Base-by-base conservation (phyloP, 345 rosid species). In the Salix suchowensis region DNA sequence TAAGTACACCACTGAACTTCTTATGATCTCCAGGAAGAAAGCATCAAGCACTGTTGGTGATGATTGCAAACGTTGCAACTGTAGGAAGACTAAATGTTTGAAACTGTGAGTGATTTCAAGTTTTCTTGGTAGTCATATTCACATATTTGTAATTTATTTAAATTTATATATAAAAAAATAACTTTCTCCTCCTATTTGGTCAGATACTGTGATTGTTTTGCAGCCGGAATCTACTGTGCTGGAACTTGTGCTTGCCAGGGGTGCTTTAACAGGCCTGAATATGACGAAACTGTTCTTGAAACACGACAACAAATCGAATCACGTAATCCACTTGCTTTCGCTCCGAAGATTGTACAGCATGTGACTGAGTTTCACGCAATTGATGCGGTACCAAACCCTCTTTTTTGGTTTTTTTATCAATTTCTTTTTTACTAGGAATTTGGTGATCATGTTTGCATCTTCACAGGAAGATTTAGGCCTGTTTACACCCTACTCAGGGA, bases 191-290 rank as follows among this genome's bases (percentile, higher is more conserved):
- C 10, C 19, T 65, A 77, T 70, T 61, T 77, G 67, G 16, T 64
- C 90, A 91, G 94, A 71, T 91, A 88, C 55, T 91, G 91, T 76
- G 94, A 89, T 79, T 91, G 92, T 81, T 89, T 91, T 83, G 90
- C 89, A 65, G 89, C 90, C 3, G 90, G 91, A 74, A 75, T 87
- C 66, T 91, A 85, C 69, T 89, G 90, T 75, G 80, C 81, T 16
- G 92, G 80, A 26, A 77, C 86, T 67, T 89, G 92, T 87, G 73
- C 91, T 11, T 91, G 92, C 79, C 87, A 75, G 75, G 87, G 85
- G 26, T 89, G 92, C 81, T 80, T 79, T 64, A 91, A 91, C 74
- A 87, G 83, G 77, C 92, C 89, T 61, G 90, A 89, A 44, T 79
- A 85, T 11, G 84, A 83, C 75, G 87, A 82, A 24, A 84, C 78